Evolutionary conservation across 1,284 basidiomycete species (phyloP), one percentile per base, ranked within the genome.

Genomic region (Coniferiporia weirii): DNA sequence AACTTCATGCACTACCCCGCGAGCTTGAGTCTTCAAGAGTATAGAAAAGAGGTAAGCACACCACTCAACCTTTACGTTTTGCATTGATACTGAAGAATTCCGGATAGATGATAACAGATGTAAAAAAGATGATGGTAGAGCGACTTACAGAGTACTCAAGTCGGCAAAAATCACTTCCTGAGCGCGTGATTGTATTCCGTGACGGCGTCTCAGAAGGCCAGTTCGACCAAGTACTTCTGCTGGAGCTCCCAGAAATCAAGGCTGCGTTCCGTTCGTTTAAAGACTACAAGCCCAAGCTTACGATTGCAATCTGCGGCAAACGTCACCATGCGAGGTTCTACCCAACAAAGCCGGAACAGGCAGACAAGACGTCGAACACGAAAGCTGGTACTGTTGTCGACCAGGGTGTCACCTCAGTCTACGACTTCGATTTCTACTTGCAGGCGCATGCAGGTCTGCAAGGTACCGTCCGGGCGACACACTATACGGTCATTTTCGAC

Each of bases 181-280:
- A 83, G 12, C 77, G 88, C 1, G 75, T 93, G 6, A 71, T 91
- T 51, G 72, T 91, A 9, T 92, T 83, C 69, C 82, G 88, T 9
- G 87, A 89, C 70, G 89, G 87, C 32, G 87, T 89, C 4, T 88
- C 86, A 0, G 86, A 90, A 74, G 85, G 87, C 9, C 88, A 90
- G 71, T 90, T 84, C 62, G 73, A 80, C 38, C 77, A 75, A 4
- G 82, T 89, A 0, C 65, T 85, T 19, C 52, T 70, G 10, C 72
- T 83, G 17, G 89, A 91, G 65, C 70, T 88, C 0, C 76, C 77
- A 0, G 75, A 79, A 62, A 78, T 90, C 19, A 66, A 76, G 8
- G 72, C 75, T 1, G 83, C 87, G 0, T 87, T 86, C 72, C 73
- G 76, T 65, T 78, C 75, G 56, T 71, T 88, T 48, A 75, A 71